A percentile compares a stretch with the other conserved stretches of the same genome.
Conservation (phyloP, 2,329 filamentous ascomycete species). For the Chaetomium olivaceum region DNA sequence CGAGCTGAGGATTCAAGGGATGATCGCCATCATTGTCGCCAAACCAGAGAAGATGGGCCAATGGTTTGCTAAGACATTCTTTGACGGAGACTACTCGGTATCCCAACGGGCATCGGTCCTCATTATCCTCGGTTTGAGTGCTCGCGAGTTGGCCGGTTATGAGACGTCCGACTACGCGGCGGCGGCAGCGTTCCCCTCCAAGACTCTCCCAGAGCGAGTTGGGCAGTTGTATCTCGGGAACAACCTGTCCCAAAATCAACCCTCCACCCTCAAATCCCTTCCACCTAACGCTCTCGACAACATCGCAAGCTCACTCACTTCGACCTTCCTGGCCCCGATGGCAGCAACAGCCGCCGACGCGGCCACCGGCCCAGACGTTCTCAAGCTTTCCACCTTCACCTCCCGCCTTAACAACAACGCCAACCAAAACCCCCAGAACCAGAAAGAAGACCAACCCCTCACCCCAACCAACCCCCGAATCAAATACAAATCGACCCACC, state of each 20-base stretch:
- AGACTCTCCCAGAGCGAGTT: constrained; percentile 71
- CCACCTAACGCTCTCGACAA: constrained; percentile 63
- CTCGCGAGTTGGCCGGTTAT: constrained; percentile 81
- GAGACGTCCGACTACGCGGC: constrained; percentile 56
- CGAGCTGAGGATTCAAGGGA: constrained; percentile 71
- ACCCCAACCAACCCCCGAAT: constrained; percentile 33
- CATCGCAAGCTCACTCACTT: constrained; percentile 67
- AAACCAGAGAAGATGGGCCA: constrained; percentile 76
- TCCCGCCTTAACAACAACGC: constrained; percentile 58
- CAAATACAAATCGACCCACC: constrained; percentile 26
- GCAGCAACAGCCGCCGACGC: constrained; percentile 80
- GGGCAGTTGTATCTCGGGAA: constrained; percentile 66
- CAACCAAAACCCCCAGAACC: constrained; percentile 34
- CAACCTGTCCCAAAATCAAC: constrained; percentile 32
- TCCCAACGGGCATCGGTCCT: constrained; percentile 81
- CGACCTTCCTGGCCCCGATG: constrained; percentile 75
- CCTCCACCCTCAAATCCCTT: constrained; percentile 51
- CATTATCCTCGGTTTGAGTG: constrained; percentile 76
- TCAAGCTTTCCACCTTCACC: constrained; percentile 89
- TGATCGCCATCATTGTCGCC: constrained; percentile 78
- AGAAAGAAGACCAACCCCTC: constrained; percentile 12
- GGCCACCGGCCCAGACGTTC: constrained; percentile 73
- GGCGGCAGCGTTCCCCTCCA: constrained; percentile 71
- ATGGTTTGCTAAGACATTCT: constrained; percentile 83
- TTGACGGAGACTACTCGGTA: constrained; percentile 88